Base-by-base conservation (phyloP, 768 basidiomycete genomes). In the Boletus reticuloceps region DNA sequence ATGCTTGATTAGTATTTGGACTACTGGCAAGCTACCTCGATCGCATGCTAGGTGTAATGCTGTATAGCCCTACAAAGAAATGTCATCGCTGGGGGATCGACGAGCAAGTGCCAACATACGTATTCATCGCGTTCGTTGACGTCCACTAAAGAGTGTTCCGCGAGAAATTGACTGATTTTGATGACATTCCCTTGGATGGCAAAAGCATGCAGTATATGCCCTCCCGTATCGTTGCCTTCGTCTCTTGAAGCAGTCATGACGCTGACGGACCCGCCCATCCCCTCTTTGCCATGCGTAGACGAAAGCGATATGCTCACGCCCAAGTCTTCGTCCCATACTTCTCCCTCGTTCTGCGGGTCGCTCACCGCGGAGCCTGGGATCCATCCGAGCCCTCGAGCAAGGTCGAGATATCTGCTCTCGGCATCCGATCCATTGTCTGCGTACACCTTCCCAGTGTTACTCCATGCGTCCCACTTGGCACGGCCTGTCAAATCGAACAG, bases 391-490 rank as follows among this genome's bases (percentile, higher is more conserved):
- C 71, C 79, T 44, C 68, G 75, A 19, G 90, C 91, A 49, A 91
- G 78, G 20, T 81, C 81, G 54, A 90, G 68, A 67, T 94, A 94
- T 65, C 83, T 75, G 41, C 58, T 62, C 71, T 91, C 86, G 16
- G 80, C 88, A 31, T 81, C 80, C 14, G 60, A 58, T 4, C 62
- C 62, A n/a, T 63, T 58, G n/a, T 65, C 69, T 16, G 67, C 67
- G 58, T 84, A 87, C 16, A 68, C 74, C 61, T 80, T 78, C 8
- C 79, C 81, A 12, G 76, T 69, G 13, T 72, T 63, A 46, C 64
- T 77, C 91, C 91, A 94, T 3, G 90, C 88, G 66, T 93, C 89
- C 91, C 91, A 94, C 67, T 94, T 94, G 3, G 90, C 89, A 19
- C 89, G 77, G 16, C 86, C 89, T 3, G 86, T 78, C 70, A 89